phyloP scores from a whole-genome alignment of 345 rosid genomes.

The Cardamine occulta region DNA sequence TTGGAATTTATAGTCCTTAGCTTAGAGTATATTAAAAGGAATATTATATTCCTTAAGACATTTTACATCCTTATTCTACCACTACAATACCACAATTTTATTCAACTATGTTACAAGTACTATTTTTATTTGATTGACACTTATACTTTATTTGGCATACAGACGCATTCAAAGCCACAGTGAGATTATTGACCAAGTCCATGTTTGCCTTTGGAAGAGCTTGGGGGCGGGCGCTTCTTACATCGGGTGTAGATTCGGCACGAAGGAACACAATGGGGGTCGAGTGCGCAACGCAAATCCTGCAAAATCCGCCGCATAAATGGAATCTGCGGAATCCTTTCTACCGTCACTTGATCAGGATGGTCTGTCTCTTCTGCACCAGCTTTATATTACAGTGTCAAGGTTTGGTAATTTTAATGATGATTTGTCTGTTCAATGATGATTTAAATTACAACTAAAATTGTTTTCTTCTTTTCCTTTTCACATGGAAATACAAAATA shows the following conservation, averaged over 20 bases:
- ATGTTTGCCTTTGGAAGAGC: neutral
- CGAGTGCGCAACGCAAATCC: neutral
- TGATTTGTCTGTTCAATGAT: neutral
- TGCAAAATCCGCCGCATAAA: neutral
- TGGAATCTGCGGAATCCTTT: neutral
- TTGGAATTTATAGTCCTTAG: too few species aligned
- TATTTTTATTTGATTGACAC: too few species aligned
- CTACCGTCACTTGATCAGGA: neutral
- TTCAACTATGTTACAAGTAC: too few species aligned
- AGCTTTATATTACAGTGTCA: neutral
- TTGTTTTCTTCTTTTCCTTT: neutral
- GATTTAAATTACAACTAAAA: neutral
- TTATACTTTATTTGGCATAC: neutral
- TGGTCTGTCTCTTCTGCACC: neutral
- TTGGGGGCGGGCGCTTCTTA: neutral
- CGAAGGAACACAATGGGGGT: neutral
- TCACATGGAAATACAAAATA: neutral
- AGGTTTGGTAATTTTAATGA: conserved; percentile 5
- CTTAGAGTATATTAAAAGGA: too few species aligned
- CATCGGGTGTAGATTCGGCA: neutral
- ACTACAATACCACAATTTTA: too few species aligned
- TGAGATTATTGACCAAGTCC: conserved; percentile 4
- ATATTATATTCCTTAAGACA: too few species aligned
- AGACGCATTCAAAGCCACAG: neutral
- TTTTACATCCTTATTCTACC: too few species aligned